Conservation (phyloP, 805 yeast species). For the Candida montana region DNA sequence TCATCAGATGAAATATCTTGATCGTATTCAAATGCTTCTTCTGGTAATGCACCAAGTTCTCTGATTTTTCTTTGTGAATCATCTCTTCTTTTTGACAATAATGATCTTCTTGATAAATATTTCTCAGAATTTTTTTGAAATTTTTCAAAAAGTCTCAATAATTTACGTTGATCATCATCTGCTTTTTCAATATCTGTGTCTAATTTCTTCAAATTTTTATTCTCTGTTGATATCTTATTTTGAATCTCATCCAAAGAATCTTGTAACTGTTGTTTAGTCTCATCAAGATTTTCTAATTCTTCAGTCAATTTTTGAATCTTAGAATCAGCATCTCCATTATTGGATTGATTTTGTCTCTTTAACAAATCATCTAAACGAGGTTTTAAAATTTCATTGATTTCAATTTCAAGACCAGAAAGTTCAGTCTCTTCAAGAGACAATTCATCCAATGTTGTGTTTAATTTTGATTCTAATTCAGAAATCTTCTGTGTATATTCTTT, state of each 20-base stretch:
- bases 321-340: conserved; percentile 13
- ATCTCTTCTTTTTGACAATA: conserved; percentile 56
- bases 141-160: conserved; percentile 52
- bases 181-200: conserved; percentile 41
- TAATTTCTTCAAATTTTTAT: conserved; percentile 25
- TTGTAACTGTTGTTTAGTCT: conserved; percentile 26
- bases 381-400: conserved; percentile 49
- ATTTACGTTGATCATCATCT: conserved; percentile 50
- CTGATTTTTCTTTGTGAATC: conserved; percentile 69
- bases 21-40: conserved; percentile 61
- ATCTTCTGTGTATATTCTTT: conserved; percentile 31
- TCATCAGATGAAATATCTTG: conserved; percentile 43
- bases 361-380: conserved; percentile 44
- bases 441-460: conserved; percentile 35
- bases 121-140: conserved; percentile 63
- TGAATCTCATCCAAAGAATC: conserved; percentile 25
- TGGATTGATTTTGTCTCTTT: conserved; percentile 20
- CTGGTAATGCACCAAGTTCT: conserved; percentile 86
- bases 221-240: conserved; percentile 14
- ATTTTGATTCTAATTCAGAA: conserved; percentile 32
- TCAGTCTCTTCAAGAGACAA: conserved; percentile 43
- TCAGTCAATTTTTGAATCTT: conserved; percentile 16
- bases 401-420: conserved; percentile 45
- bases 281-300: conserved; percentile 25
- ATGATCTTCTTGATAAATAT: conserved; percentile 53